These are phyloP conservation scores for Colletotrichum magnum DNA, from an alignment of 2,329 filamentous ascomycete genomes.

Conservation along the genomic window DNA sequence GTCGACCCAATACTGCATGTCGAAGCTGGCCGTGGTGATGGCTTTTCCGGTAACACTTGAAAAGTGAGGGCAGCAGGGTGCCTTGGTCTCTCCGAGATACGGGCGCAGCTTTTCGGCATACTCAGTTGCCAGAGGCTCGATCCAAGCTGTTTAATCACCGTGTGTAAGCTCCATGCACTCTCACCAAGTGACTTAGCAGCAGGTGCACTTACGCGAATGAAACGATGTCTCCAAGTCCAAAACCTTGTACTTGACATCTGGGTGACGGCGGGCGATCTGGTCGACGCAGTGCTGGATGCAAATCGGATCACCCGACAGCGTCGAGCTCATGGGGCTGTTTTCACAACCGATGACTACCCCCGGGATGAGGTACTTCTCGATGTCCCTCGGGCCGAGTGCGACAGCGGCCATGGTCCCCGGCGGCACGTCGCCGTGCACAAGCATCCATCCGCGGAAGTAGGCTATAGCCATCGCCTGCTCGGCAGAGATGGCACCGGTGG, in stretches of 20 bases:
- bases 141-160: slow-evolving; percentile 10
- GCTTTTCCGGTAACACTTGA: slow-evolving; percentile 49
- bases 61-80: slow-evolving; percentile 18
- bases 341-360: slow-evolving; percentile 48
- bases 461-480: slow-evolving; percentile 54
- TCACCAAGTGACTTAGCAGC: no score
- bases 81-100: slow-evolving; percentile 7
- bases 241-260: slow-evolving; percentile 48
- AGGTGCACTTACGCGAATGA: slow-evolving; percentile 49
- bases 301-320: slow-evolving; percentile 44
- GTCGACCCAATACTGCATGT: slow-evolving; percentile 58
- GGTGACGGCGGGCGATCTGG: slow-evolving; percentile 46
- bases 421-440: slow-evolving; percentile 42
- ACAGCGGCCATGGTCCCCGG: slow-evolving; percentile 58
- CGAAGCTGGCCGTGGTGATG: slow-evolving; percentile 36
- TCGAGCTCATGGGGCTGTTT: slow-evolving; percentile 49
- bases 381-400: slow-evolving; percentile 50
- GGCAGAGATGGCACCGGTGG: slow-evolving; percentile 51
- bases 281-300: slow-evolving; percentile 46
- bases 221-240: slow-evolving; percentile 58
- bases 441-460: slow-evolving; percentile 54
- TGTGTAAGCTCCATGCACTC: no score
- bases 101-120: slow-evolving; percentile 26
- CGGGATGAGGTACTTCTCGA: slow-evolving; percentile 45
- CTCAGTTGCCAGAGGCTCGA: slow-evolving; percentile 40